Conservation (phyloP, 192 early-diverging fungal genomes). For the Coemansia sp. region DNA sequence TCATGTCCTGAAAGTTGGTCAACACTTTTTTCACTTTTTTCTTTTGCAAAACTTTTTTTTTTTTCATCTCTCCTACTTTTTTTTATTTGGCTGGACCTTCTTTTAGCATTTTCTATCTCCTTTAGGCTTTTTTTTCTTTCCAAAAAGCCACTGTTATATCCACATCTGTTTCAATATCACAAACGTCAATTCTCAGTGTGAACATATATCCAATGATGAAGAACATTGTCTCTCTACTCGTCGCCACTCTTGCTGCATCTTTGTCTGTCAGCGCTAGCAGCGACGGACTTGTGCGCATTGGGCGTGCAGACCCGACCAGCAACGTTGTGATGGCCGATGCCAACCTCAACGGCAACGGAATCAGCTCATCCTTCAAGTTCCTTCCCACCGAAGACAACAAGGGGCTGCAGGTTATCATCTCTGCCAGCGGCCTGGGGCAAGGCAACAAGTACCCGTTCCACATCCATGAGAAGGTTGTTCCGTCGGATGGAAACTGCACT, state of each 20-base stretch:
- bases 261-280: neutral
- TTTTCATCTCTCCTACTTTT: neutral
- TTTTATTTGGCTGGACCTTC: too few species aligned
- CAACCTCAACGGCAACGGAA: conserved; percentile 12
- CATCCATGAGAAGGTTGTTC: conserved; percentile 45
- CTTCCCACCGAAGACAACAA: conserved; percentile 7
- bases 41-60: neutral
- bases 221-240: conserved; percentile 16
- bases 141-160: neutral
- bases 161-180: neutral
- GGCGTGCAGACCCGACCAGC: neutral
- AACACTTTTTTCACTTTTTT: neutral
- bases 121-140: too few species aligned
- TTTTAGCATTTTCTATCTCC: neutral
- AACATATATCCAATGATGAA: conserved; percentile 16
- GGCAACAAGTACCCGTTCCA: conserved; percentile 47
- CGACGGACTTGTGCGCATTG: neutral
- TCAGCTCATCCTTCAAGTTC: conserved; percentile 27
- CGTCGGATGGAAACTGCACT: conserved; percentile 51
- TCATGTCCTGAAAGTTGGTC: neutral
- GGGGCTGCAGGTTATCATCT: conserved; percentile 34
- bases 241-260: conserved; percentile 19
- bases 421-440: conserved; percentile 31
- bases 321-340: conserved; percentile 17
- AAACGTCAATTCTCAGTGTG: neutral